Evolutionary conservation across 2,329 filamentous ascomycete genomes (phyloP).

Genomic region (Colletotrichum viniferum): DNA sequence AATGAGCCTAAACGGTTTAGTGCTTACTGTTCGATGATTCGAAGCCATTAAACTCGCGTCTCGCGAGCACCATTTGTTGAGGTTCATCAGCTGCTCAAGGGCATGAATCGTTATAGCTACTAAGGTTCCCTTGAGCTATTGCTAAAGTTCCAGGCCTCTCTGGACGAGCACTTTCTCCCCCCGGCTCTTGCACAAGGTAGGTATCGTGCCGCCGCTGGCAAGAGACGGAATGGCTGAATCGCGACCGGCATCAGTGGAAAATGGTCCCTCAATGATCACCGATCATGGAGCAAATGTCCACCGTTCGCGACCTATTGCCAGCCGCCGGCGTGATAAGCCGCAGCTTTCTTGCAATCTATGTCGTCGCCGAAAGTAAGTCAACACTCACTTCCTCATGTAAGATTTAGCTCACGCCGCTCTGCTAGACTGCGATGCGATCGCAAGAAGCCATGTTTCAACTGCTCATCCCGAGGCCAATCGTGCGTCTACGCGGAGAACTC

Average conservation of each 20-base stretch:
- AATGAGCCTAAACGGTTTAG: neutral
- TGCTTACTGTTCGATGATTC: neutral
- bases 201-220: neutral
- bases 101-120: too few relatives aligned
- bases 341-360: constrained; percentile 39
- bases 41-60: too few relatives aligned
- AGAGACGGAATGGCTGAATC: neutral
- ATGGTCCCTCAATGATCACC: neutral
- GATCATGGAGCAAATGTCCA: neutral
- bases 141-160: too few relatives aligned
- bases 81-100: too few relatives aligned
- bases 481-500: constrained; percentile 26
- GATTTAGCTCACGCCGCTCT: neutral
- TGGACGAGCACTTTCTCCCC: too few relatives aligned
- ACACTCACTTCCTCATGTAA: rapidly evolving
- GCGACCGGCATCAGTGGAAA: neutral
- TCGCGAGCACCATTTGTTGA: too few relatives aligned
- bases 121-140: too few relatives aligned
- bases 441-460: constrained; percentile 26
- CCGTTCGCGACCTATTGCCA: neutral
- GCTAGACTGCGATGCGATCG: constrained; percentile 29
- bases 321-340: constrained; percentile 35
- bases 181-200: neutral
- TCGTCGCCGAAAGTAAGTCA: constrained; percentile 36
- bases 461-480: constrained; percentile 15